Percentiles rank a stretch among this genome's conserved stretches.
Evolutionary conservation across 139 green algal genomes (phyloP).

Genomic region (Chlamydomonas sphaeroides): DNA sequence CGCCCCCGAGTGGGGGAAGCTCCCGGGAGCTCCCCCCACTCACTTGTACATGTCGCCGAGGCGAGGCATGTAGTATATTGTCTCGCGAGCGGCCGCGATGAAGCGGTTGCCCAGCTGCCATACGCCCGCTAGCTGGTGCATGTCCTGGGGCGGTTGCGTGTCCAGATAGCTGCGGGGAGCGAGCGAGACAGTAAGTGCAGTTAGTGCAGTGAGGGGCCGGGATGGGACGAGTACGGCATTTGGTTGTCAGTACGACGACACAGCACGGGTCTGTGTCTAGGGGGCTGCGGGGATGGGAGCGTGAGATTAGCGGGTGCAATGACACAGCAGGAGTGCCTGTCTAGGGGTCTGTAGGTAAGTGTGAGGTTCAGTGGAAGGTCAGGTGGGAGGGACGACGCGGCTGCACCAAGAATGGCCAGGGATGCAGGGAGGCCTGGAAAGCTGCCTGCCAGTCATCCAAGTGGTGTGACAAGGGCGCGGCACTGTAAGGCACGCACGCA

Average conservation of each 20-base stretch:
- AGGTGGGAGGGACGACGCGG: too few species aligned
- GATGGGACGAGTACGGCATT: too few species aligned
- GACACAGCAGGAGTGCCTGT: not conserved
- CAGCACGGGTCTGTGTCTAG: too few species aligned
- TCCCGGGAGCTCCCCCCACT: too few species aligned
- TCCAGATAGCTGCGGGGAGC: not conserved
- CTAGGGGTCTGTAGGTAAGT: not conserved
- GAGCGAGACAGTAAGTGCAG: not conserved
- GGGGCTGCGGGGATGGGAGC: too few species aligned
- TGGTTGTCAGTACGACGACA: too few species aligned
- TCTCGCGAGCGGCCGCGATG: slow-evolving; percentile 19
- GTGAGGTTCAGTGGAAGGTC: too few species aligned
- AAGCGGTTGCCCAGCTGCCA: slow-evolving; percentile 39
- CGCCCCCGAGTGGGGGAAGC: too few species aligned
- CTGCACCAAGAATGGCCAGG: too few species aligned
- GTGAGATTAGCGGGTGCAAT: too few species aligned
- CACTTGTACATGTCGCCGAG: not conserved
- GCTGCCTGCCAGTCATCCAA: not conserved
- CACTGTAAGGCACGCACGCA: not conserved
- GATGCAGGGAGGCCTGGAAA: not conserved
- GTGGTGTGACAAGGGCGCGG: too few species aligned
- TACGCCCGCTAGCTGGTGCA: not conserved
- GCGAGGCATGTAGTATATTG: not conserved
- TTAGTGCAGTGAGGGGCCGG: not conserved
- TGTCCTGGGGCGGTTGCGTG: not conserved